Evolutionary conservation across 192 early-diverging fungal genomes (phyloP), one percentile per base, ranked within the genome.

Genomic region (Podila clonocystis): DNA sequence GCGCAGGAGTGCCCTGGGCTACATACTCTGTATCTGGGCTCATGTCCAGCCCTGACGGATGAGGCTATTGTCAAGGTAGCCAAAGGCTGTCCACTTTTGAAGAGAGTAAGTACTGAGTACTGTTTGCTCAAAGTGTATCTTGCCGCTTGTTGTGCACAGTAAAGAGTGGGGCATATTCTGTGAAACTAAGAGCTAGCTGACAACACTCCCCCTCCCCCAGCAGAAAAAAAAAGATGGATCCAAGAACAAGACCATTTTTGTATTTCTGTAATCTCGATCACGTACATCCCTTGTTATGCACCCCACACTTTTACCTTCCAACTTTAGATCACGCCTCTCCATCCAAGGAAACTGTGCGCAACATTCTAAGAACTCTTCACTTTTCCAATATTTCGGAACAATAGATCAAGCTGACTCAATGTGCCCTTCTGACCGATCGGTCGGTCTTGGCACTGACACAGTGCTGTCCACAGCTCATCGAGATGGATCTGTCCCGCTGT

Each of bases 351-450:
- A 17, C 15, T 45, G 41, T 45, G 13, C 15, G 13, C 41, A 45
- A 45, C 41, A 15, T 17, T 2, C 41, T 45, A 45, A 45, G 41
- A 45, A 17, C 41, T 17, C 41, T 45, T 45, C 13, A 45, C 13
- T 15, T 15, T 31, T 45, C 41, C 0, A 45, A 45, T 45, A 45
- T 45, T 45, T 45, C 12, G 41, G 41, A 45, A 34, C 31, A 62
- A n/a, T 73, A 90, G 89, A 87, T 90, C 58, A 90, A 88, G 59
- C 63, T 90, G 50, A 90, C 82, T 75, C 82, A 86, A 38, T 90
- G 89, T 61, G 55, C 57, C 2, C 68, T 75, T 13, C 64, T 90
- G 55, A 88, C 87, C 12, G 84, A 89, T 48, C 60, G 69, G 24
- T 82, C 86, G n/a, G 75, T 85, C 12, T 57, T 87, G 26, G 61